These are phyloP conservation scores for Artemisia tridentata DNA, from an alignment of 129 eudicot species.

Conservation along the genomic window DNA sequence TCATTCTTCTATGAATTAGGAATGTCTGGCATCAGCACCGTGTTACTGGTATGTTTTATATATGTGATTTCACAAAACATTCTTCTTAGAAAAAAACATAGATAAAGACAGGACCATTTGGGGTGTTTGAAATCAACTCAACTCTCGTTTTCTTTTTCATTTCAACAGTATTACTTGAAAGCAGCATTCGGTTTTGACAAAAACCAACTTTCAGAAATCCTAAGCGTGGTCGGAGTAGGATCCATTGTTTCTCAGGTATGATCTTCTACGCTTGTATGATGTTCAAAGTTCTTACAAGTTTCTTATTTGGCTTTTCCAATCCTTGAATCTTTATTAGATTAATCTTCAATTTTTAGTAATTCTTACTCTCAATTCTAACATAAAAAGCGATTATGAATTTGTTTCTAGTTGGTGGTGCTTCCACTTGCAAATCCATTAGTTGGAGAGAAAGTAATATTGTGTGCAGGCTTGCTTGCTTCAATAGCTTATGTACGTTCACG, in stretches of 20 bases:
- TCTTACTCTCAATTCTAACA: slow-evolving; percentile 5
- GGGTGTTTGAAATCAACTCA: neutral
- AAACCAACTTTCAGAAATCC: slow-evolving; percentile 86
- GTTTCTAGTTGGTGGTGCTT: slow-evolving; percentile 71
- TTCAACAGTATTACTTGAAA: slow-evolving; percentile 79
- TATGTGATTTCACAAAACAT: neutral
- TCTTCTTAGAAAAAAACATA: neutral
- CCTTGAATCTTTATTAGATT: neutral
- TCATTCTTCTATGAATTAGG: slow-evolving; percentile 94
- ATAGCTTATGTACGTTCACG: slow-evolving; percentile 67
- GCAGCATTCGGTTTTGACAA: slow-evolving; percentile 90
- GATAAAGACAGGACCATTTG: neutral
- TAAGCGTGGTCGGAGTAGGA: slow-evolving; percentile 82
- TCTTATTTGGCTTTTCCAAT: slow-evolving; percentile 2
- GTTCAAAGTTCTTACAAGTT: neutral
- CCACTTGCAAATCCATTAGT: slow-evolving; percentile 79
- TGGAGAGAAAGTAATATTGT: slow-evolving; percentile 73
- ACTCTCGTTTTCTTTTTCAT: neutral
- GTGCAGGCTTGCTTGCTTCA: slow-evolving; percentile 76
- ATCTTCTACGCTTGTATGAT: neutral
- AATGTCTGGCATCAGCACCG: slow-evolving; percentile 93
- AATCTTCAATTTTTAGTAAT: neutral
- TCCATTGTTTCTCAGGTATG: slow-evolving; percentile 91
- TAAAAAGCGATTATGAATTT: slow-evolving; percentile 12
- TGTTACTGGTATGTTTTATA: slow-evolving; percentile 55